These are phyloP conservation scores for Viola odorata DNA, from an alignment of 345 rosid species.

Conservation along the genomic window DNA sequence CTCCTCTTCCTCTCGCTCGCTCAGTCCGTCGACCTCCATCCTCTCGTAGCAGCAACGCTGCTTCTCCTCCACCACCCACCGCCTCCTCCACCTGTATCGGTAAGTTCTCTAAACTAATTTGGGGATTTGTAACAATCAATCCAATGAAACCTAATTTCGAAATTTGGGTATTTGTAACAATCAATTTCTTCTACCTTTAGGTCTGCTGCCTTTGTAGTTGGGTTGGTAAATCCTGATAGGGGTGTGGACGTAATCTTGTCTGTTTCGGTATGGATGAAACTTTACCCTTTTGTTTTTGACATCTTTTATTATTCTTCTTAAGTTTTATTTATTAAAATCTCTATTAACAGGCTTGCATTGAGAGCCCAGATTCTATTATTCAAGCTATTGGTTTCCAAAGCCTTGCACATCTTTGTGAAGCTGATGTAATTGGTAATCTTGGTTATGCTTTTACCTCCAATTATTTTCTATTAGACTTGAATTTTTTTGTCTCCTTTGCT, in stretches of 20 bases:
- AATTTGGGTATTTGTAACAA: too few species aligned
- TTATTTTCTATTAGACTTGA: not conserved
- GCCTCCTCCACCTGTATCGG: too few species aligned
- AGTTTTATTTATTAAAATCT: constrained; percentile 6
- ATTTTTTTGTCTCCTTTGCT: not conserved
- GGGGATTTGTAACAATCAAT: too few species aligned
- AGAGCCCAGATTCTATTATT: constrained; percentile 61
- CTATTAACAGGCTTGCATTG: constrained; percentile 72
- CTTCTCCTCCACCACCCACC: too few species aligned
- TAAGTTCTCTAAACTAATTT: too few species aligned
- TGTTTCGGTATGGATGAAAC: constrained; percentile 61
- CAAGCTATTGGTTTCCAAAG: constrained; percentile 89
- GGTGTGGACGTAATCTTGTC: constrained; percentile 96
- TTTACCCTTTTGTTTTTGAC: constrained; percentile 18
- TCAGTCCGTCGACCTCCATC: too few species aligned
- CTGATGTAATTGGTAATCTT: constrained; percentile 82
- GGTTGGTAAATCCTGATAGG: constrained; percentile 92
- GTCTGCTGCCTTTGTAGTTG: too few species aligned
- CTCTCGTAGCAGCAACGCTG: too few species aligned
- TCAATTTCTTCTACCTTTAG: too few species aligned
- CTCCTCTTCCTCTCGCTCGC: too few species aligned
- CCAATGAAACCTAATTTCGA: too few species aligned
- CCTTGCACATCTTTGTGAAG: constrained; percentile 92
- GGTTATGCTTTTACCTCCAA: not conserved
- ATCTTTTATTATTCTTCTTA: constrained; percentile 11